Evolutionary conservation across 2,329 filamentous ascomycete genomes (phyloP), one percentile per base, ranked within the genome.

Genomic region (Aspergillus fischeri): DNA sequence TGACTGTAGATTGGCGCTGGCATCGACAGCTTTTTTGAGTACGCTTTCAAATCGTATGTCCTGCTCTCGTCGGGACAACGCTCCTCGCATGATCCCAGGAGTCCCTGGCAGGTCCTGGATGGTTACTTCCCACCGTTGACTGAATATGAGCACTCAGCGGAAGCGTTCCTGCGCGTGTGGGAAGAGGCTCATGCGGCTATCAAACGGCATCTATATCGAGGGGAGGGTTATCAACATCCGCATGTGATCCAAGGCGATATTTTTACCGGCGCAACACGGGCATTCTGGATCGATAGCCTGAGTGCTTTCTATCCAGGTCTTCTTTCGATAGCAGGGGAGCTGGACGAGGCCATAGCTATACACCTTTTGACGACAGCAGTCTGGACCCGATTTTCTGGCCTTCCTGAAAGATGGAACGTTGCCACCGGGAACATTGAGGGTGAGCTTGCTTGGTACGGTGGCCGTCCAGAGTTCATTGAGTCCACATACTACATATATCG

Each of bases 1-100:
- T 11, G 21, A 25, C 32, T 49, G 48, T 52, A 79, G 77, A 96
- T 99, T 65, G 94, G 94, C 51, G 94, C 94, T 7, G 94, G 94
- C 42, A 91, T 96, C 68, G 94, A 99, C 77, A 97, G 92, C 75
- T 99, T 99, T 77, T 97, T 96, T 69, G 94, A 99, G 76, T 99
- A 99, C 74, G 92, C 94, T 3, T 83, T 97, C 67, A 99, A 99
- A 75, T 92, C 92, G 20, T 87, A 96, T 70, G 90, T 99, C 58
- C 77, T 99, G 25, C 84, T 97, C 24, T 96, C 93, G 2, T 90
- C 91, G 1, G 85, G 89, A 57, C 81, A 73, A 27, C 71, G 68
- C 21, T 69, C 73, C 10, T 59, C 61, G 3, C 69, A 70, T 51
- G 66, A 75, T 51, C 45, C 54, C 10, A 73, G 79, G 24, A 72